These are phyloP conservation scores for Diaporthe ampelina DNA, from an alignment of 2,329 filamentous ascomycete species.

Conservation along the genomic window DNA sequence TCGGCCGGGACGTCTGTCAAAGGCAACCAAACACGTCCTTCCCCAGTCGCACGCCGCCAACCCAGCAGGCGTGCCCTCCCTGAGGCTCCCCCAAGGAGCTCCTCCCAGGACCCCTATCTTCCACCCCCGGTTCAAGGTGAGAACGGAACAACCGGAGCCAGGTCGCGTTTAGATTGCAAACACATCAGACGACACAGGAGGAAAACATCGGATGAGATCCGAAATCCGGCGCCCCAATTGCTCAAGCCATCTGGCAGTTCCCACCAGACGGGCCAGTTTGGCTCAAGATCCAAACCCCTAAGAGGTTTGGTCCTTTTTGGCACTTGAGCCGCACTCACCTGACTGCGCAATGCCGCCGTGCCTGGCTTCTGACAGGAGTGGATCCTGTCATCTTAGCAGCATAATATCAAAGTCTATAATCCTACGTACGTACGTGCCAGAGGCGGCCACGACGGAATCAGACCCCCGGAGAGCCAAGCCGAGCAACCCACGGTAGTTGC, in stretches of 20 bases:
- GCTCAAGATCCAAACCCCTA: background rate
- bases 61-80: background rate
- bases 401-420: background rate
- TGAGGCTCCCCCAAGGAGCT: too few species aligned
- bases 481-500: conserved; percentile 25
- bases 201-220: conserved; percentile 9
- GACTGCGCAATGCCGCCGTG: background rate
- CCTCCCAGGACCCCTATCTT: background rate
- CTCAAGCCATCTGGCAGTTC: conserved; percentile 14
- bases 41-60: background rate
- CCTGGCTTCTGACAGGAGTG: background rate
- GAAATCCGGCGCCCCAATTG: background rate
- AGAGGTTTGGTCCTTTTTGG: background rate
- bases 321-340: background rate
- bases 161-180: conserved; percentile 17
- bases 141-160: conserved; percentile 32
- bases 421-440: too few species aligned
- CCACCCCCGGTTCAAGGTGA: conserved; percentile 20
- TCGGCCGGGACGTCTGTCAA: background rate
- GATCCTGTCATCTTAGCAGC: background rate
- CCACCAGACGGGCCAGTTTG: background rate
- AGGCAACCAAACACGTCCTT: background rate
- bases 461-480: conserved; percentile 20
- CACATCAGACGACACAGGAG: conserved; percentile 29
- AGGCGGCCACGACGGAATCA: background rate